Percentiles rank a stretch among this genome's conserved stretches.
These are phyloP conservation scores for Truncatella angustata DNA, from an alignment of 2,329 filamentous ascomycete species.

Conservation along the genomic window DNA sequence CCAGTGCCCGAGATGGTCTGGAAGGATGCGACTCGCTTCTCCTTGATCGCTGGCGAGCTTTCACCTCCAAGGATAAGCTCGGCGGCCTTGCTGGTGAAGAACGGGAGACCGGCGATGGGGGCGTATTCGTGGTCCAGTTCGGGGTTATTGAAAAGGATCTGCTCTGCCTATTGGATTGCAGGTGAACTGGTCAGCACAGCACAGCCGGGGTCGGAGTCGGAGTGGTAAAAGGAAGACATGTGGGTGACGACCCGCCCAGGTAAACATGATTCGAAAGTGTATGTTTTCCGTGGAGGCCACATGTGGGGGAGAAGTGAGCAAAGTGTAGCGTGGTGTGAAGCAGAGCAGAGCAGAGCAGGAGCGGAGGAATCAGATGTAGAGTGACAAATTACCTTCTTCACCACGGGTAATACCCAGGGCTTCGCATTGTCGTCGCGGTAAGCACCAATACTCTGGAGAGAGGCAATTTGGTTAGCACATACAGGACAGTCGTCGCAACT, in stretches of 20 bases:
- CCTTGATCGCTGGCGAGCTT: conserved; percentile 76
- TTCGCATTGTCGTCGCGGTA: conserved; percentile 95
- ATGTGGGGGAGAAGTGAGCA: no score
- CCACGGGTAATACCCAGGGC: conserved; percentile 94
- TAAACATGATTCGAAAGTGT: no score
- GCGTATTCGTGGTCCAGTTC: conserved; percentile 97
- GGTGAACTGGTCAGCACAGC: neutral
- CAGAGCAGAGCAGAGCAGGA: neutral
- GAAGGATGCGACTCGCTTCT: conserved; percentile 77
- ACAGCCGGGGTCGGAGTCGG: no score
- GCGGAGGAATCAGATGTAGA: conserved; percentile 8
- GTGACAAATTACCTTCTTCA: conserved; percentile 74
- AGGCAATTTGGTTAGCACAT: no score
- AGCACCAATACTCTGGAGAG: conserved; percentile 83
- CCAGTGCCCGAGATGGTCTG: conserved; percentile 98
- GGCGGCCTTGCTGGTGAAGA: conserved; percentile 86
- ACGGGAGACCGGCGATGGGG: conserved; percentile 83
- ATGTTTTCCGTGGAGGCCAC: no score
- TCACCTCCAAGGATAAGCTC: conserved; percentile 77
- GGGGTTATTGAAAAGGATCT: conserved; percentile 83
- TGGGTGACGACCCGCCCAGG: no score
- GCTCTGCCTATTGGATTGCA: conserved; percentile 80
- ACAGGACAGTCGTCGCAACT: no score
- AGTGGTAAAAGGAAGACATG: no score
- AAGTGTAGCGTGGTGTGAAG: neutral